These are phyloP conservation scores for Suzukiozyma palmioleophila DNA, from an alignment of 1,139 yeast species.

Conservation along the genomic window DNA sequence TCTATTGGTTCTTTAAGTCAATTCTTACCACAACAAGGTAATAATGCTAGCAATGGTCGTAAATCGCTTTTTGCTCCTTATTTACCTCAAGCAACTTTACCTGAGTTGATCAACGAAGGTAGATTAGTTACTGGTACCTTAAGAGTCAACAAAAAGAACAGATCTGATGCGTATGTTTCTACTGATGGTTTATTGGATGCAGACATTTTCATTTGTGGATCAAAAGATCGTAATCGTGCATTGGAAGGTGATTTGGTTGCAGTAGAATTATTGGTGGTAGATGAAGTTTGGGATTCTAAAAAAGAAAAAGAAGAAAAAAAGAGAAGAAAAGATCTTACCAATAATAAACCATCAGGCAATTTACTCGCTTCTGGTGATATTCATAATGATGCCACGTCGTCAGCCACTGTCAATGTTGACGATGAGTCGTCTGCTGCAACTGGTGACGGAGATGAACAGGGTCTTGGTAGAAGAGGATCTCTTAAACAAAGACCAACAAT, in stretches of 20 bases:
- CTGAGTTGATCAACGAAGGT: slow-evolving; percentile 86
- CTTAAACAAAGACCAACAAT: slow-evolving; percentile 96
- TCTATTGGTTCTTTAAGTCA: slow-evolving; percentile 58
- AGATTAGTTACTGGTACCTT: slow-evolving; percentile 87
- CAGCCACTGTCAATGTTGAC: slow-evolving; percentile 23
- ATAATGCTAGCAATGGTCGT: slow-evolving; percentile 40
- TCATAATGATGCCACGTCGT: slow-evolving; percentile 67
- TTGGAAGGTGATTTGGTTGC: slow-evolving; percentile 96
- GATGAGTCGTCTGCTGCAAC: slow-evolving; percentile 15
- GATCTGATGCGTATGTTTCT: slow-evolving; percentile 96
- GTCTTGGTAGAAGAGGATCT: slow-evolving; percentile 80
- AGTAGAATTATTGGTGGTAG: slow-evolving; percentile 87
- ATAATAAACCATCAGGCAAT: slow-evolving; percentile 23
- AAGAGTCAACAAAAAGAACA: slow-evolving; percentile 90
- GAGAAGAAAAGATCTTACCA: slow-evolving; percentile 72
- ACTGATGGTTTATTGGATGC: slow-evolving; percentile 95
- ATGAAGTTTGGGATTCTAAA: slow-evolving; percentile 96
- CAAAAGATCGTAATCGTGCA: slow-evolving; percentile 98
- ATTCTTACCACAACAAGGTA: slow-evolving; percentile 24
- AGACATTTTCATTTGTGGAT: slow-evolving; percentile 95
- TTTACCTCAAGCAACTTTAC: slow-evolving; percentile 87
- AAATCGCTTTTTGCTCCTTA: slow-evolving; percentile 95
- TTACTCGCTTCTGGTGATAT: slow-evolving; percentile 55
- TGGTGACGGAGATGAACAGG: slow-evolving; percentile 15
- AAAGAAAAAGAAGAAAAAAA: slow-evolving; percentile 96